Evolutionary conservation across 495 filamentous ascomycete genomes (phyloP), one percentile per base, ranked within the genome.

Genomic region (Parathielavia appendiculata): DNA sequence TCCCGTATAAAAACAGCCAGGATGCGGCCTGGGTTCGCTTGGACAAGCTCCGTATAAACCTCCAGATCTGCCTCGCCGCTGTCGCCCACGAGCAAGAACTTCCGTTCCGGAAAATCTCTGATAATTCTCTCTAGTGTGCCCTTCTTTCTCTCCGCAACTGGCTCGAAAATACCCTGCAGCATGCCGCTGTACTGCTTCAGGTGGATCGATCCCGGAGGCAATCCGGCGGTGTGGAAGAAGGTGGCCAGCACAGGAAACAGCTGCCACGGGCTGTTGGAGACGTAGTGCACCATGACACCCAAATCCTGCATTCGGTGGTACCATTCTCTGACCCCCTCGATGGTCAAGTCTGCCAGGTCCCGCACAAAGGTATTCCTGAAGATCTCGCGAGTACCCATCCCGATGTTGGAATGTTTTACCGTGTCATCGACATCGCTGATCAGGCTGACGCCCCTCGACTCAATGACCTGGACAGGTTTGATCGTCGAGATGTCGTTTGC

Each of bases 381-480:
- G 50, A 97, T 95, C 69, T 99, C 93, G 41, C 89, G 86, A 0
- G 92, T 86, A 0, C 95, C 93, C 59, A 82, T 80, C 7, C 81
- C 77, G 62, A 99, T 93, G 14, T 89, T 93, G 2, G 95, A 97
- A 63, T 91, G 90, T 68, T 99, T 99, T 58, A 99, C 87, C 0
- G 93, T 99, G 71, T 99, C 93, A 66, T 99, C 93, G 58, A 99
- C 92, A 64, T 99, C 93, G 67, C 90, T 97, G 66, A 99, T 97
- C 53, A 99, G 56, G 66, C 92, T 97, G 61, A 99, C 79, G 22
- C 93, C 93, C n/a, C 70, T 75, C 0, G 88, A 80, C 53, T 95
- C 87, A 17, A 87, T 89, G 30, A 96, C 76, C 40, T 82, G 75
- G 38, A 97, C 79, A 14, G 85, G 80, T 60, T 90, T 86, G 1